Evolutionary conservation across 805 yeast genomes (phyloP), one percentile per base, ranked within the genome.

Genomic region (Metschnikowia shivogae): DNA sequence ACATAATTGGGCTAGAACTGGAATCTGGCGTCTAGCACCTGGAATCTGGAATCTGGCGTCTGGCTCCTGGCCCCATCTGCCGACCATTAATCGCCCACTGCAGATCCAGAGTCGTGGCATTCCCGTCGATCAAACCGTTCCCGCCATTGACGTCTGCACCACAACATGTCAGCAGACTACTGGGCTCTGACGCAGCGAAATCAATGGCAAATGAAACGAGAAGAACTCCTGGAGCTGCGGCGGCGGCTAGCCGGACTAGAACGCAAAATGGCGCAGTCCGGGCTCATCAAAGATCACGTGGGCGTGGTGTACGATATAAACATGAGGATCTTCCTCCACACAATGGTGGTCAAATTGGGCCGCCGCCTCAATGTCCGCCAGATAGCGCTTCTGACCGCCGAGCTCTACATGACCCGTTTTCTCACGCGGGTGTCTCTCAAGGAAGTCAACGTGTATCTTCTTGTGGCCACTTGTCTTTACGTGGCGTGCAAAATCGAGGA

Each of bases 401-500:
- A 90, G 56, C 80, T 89, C 1, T 93, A 88, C 56, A 60, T 89
- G 17, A 72, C 84, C n/a, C 63, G 99, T 36, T 89, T 92, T 57
- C 69, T 89, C 36, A 77, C 86, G 2, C 73, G 77, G 36, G 90
- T 82, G 0, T 80, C 88, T 10, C 65, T 89, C 11, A 80, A 84
- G 52, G 99, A 93, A 60, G 77, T 89, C 45, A 93, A 93, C 59
- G 69, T 86, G 1, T 92, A 89, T 58, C 65, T 89, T 34, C 64
- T 90, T 44, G 84, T 89, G 9, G 81, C 99, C 0, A 82, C 98
- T 0, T 82, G 93, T 53, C 74, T 92, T 2, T 93, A 93, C 58
- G 73, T 93, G 27, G 90, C 97, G 0, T 86, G 97, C 67, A 92
- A 93, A 61, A 85, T 89, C 29, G 98, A 93, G 62, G 99, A 93